Percentiles rank a stretch among this genome's conserved stretches.
phyloP scores from a whole-genome alignment of 208 protist species.

The Crithidia acanthocephali region DNA sequence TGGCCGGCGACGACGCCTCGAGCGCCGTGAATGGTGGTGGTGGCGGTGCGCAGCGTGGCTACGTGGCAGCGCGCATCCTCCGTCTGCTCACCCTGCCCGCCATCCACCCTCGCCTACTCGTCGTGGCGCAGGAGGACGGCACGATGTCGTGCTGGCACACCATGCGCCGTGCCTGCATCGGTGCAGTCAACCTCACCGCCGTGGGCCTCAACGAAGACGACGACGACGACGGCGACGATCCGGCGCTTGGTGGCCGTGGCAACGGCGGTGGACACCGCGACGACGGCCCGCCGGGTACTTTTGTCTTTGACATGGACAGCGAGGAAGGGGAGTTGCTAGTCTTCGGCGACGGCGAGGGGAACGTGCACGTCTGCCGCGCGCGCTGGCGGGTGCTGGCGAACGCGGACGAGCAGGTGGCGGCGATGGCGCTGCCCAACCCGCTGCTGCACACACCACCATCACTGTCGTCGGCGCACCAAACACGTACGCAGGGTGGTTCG shows the following conservation, averaged over 20 bases:
- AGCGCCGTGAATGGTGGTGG: background rate
- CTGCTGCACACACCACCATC: constrained; percentile 25
- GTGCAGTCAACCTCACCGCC: constrained; percentile 52
- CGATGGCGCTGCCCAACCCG: constrained; percentile 47
- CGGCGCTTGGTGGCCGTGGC: background rate
- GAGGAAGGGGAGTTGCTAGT: constrained; percentile 41
- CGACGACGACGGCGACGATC: constrained; percentile 5
- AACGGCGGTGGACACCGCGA: background rate
- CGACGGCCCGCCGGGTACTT: constrained; percentile 3
- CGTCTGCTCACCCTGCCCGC: constrained; percentile 48
- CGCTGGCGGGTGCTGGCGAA: constrained; percentile 32
- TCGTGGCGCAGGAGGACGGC: constrained; percentile 74
- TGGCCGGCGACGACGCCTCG: background rate
- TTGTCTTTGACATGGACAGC: constrained; percentile 39
- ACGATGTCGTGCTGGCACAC: constrained; percentile 84
- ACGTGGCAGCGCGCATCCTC: constrained; percentile 44
- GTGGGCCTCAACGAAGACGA: constrained; percentile 31
- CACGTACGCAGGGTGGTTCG: too few relatives aligned
- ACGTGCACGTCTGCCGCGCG: constrained; percentile 76
- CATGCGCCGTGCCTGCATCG: constrained; percentile 62
- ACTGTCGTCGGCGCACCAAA: background rate
- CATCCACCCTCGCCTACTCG: constrained; percentile 54
- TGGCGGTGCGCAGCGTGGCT: constrained; percentile 1
- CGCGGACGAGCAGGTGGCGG: constrained; percentile 31
- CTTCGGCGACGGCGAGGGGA: constrained; percentile 71